Base-by-base conservation (phyloP, 140 eudicot genomes). In the Ambrosia hybrid region DNA sequence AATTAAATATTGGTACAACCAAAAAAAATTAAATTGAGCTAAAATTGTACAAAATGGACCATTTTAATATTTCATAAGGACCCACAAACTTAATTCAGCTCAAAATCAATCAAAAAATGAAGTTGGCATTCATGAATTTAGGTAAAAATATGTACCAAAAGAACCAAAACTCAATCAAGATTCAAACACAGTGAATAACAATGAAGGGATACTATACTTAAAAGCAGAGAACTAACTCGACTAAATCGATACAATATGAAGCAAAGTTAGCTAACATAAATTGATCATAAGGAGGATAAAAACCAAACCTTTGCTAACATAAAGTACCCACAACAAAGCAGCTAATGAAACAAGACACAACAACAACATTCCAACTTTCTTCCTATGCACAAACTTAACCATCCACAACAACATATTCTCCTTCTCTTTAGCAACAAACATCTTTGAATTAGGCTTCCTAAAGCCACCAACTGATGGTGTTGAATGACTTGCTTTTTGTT, bases 351-450 rank as follows among this genome's bases (percentile, higher is more conserved):
- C 88, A 48, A 86, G 76, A 70, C 87, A 83, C 80, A 91, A 72
- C 70, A 91, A 80, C 71, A 91, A 57, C 97, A 91, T 91, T 56
- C 97, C 97, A 46, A 85, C 92, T 69, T 91, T 91, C 79, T 84
- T 91, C 43, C 97, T 68, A 8, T 88, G 96, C 8, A 82, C 88
- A 72, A 86, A 82, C 77, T 86, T 94, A 65, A 68, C 83, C 80
- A 93, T 77, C 97, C 96, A 85, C 8, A 76, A 76, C 41, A 87
- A 78, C 78, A 87, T 68, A 36, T 72, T 88, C 26, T 93, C 98
- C 81, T 90, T 52, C 26, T 21, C 26, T 21, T 21, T 21, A 21
- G 26, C 26, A 57, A 79, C 66, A 66, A 77, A 67, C 96, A 90
- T 93, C 91, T 93, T 93, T 0, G 87, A 62, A 21, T 21, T 21